A percentile compares a stretch with the other conserved stretches of the same genome.
Conservation (phyloP, 345 rosid genomes). For the Populus ilicifolia region DNA sequence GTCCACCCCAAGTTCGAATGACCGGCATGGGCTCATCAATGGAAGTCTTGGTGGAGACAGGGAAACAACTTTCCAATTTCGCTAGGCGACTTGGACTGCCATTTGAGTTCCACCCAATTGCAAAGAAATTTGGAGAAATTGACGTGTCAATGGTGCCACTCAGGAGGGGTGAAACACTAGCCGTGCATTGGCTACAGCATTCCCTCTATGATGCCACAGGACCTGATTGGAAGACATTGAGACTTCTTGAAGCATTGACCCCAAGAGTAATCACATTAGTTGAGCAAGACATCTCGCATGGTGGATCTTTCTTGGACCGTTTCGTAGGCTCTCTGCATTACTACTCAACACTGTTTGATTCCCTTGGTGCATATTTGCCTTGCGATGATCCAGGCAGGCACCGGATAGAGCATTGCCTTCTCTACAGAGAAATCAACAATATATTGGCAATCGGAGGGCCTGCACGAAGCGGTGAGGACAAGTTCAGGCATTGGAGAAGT, state of each 20-base stretch:
- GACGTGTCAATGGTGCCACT: constrained; percentile 32
- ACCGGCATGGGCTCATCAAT: constrained; percentile 57
- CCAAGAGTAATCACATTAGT: constrained; percentile 53
- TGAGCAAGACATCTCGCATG: constrained; percentile 55
- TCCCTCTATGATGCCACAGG: constrained; percentile 57
- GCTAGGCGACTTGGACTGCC: constrained; percentile 56
- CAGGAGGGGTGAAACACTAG: constrained; percentile 44
- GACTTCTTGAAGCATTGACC: constrained; percentile 40
- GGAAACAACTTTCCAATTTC: constrained; percentile 55
- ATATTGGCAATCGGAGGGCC: constrained; percentile 68
- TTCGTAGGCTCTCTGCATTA: constrained; percentile 62
- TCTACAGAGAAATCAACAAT: constrained; percentile 55
- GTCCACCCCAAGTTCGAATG: constrained; percentile 55
- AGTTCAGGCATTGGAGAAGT: constrained; percentile 48
- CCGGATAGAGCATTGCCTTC: constrained; percentile 46
- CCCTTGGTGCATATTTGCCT: constrained; percentile 43
- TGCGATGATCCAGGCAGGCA: constrained; percentile 43
- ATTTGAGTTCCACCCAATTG: constrained; percentile 63
- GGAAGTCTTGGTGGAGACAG: constrained; percentile 52
- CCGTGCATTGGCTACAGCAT: constrained; percentile 69
- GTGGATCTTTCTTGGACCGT: constrained; percentile 58
- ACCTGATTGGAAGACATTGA: constrained; percentile 54
- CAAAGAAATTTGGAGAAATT: constrained; percentile 51
- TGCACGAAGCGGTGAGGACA: constrained; percentile 63
- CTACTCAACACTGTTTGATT: constrained; percentile 59